Evolutionary conservation across 2,329 filamentous ascomycete genomes (phyloP).

Genomic region (Colletotrichum coccodes): DNA sequence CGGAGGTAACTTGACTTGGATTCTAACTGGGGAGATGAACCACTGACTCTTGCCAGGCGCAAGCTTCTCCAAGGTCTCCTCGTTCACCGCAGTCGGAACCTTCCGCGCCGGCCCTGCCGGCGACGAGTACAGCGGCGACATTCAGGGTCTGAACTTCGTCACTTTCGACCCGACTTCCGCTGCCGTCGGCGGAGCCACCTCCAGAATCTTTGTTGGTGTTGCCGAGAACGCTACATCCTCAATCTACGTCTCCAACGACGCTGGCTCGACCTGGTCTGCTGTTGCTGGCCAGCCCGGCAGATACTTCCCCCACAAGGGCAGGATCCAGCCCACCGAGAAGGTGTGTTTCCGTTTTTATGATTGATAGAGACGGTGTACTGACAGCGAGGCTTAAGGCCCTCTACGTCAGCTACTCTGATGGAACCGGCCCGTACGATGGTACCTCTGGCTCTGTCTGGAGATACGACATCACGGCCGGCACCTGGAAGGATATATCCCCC

Average conservation of each 20-base stretch:
- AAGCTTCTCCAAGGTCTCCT: constrained; percentile 62
- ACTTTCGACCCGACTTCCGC: constrained; percentile 65
- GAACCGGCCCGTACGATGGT: constrained; percentile 67
- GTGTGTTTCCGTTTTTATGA: constrained; percentile 53
- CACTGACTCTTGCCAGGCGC: constrained; percentile 56
- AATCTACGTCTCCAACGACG: constrained; percentile 64
- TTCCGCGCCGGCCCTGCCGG: constrained; percentile 57
- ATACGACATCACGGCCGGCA: constrained; percentile 59
- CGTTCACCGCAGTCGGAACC: constrained; percentile 64
- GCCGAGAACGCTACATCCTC: constrained; percentile 63
- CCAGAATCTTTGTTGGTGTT: constrained; percentile 66
- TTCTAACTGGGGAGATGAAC: constrained; percentile 58
- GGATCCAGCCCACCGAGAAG: constrained; percentile 61
- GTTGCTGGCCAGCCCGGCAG: constrained; percentile 59
- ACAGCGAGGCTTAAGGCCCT: constrained; percentile 50
- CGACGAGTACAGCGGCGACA: constrained; percentile 53
- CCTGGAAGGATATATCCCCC: constrained; percentile 68
- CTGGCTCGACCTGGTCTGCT: constrained; percentile 62
- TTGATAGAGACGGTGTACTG: constrained; percentile 67
- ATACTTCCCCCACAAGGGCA: constrained; percentile 65
- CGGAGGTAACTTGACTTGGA: constrained; percentile 60
- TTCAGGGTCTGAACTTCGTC: constrained; percentile 60
- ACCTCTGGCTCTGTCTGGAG: constrained; percentile 62
- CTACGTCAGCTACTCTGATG: constrained; percentile 66
- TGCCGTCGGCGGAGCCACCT: constrained; percentile 56